Base-by-base conservation (phyloP, 2,329 filamentous ascomycete genomes). In the Cladobotryum mycophilum region DNA sequence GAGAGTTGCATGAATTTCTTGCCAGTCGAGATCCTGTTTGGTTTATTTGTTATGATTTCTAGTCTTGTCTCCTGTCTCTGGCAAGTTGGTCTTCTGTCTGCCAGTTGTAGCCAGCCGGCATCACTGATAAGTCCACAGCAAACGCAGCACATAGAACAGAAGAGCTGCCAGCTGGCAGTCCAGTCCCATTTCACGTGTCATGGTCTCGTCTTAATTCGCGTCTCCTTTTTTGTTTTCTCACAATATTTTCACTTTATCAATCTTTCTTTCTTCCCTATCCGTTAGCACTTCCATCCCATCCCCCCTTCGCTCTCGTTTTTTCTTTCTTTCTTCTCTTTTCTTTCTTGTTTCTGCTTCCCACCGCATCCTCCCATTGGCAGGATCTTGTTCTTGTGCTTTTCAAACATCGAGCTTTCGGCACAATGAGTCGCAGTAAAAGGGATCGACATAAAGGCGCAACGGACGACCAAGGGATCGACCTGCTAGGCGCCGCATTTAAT, bases 401-500 rank as follows among this genome's bases (percentile, higher is more conserved):
- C 22, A 12, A 22, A 25, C 35, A 17, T 20, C 18, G 12, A 30
- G 18, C 44, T 40, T 40, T 15, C 13, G 40, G 47, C 33, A 53
- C 36, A 11, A 59, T 59, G 56, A 52, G 50, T 3, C 45, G 50
- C 22, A 48, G 55, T 40, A 55, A 50, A 34, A 53, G 53, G 22
- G 44, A 49, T n/a, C 40, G 41, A 20, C 41, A 40, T 34, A 51
- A 44, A 36, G 41, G 45, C 37, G 40, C 43, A 18, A 41, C 43
- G 5, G 45, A 51, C 42, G 47, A 45, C 30, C 51, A 44, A 5
- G 49, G 53, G 22, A 47, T 58, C 45, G 52, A 55, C 42, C 49
- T 61, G 5, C 49, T 60, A 36, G 45, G 49, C 17, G 45, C 54
- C 18, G 48, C 52, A 35, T 59, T 61, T 53, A 56, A 58, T 47